Evolutionary conservation across 2,329 filamentous ascomycete genomes (phyloP), one percentile per base, ranked within the genome.

Genomic region (Diplodia sapinea): DNA sequence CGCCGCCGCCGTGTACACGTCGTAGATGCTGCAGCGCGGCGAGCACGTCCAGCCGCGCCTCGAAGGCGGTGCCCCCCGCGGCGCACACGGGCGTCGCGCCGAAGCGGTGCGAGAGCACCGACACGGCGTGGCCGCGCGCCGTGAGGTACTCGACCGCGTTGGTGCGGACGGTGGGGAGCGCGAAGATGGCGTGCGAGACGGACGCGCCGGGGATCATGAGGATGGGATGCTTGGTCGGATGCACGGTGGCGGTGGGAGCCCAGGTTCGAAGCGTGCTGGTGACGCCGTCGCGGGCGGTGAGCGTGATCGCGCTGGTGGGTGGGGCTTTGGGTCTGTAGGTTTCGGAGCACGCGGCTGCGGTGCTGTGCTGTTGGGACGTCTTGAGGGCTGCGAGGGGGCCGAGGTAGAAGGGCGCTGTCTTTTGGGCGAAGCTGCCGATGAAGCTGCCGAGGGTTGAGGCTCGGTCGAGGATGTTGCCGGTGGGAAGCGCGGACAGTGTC

Each of bases 61-160:
- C 87, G 69, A 82, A 88, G 0, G 85, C 87, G 0, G 87, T 90
- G 80, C 83, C 87, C 64, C 82, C 76, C 62, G 84, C 79, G 61
- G 84, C 80, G 7, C 84, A 83, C 0, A 81, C 77, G 75, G 82
- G 82, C 17, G 85, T 74, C 70, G 82, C 81, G 36, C 86, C 85
- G 70, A 89, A 88, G 36, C 88, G 85, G 71, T 86, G 85, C 1
- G 88, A 85, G 0, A 82, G 77, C 3, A 88, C 77, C 71, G 86
- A 89, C 20, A 88, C 85, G 5, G 85, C 82, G 76, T 89, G 89
- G 9, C 88, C 88, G 0, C 83, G 84, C 1, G 83, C 79, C 2
- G 82, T 85, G 74, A 90, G 86, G 77, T 88, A 89, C 73, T 89
- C 87, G 69, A 90, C 82, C 0, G 86, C 82, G 73, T 90, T 89